Evolutionary conservation across 371 early-diverging fungal genomes (phyloP), one percentile per base, ranked within the genome.

Genomic region (Encephalitozoon romaleae): DNA sequence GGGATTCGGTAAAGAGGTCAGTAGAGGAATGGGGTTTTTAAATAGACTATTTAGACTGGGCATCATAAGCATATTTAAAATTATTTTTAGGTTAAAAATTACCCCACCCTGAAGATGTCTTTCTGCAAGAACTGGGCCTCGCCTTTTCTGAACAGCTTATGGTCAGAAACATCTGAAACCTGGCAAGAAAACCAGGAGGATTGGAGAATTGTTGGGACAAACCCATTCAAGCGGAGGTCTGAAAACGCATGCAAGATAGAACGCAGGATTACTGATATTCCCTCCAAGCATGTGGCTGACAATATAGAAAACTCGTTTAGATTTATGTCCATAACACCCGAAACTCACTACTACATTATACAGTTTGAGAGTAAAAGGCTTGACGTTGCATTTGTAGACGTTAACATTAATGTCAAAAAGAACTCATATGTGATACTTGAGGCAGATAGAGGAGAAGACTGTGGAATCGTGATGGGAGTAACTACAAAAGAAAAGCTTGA

Each of bases 391-490:
- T 78, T 51, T 39, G 64, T 65, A 8, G 78, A 74, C 21, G 52
- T 70, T 39, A 75, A 53, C 6, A 9, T 65, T 2, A 15, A 49
- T 11, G 51, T 79, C 12, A 32, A 41, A 9, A 74, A 49, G 30
- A 77, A 81, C 23, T 39, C 71, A 1, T 84, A 82, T 72, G 86
- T 85, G 9, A 84, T 85, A 30, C 26, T 85, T 41, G 84, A 84
- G 69, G 86, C 86, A 0, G 86, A 85, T 66, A 63, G 86, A 38
- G 86, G 86, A 41, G 83, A 84, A 51, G 86, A 85, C 67, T 85
- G 84, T 63, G 86, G 86, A 1, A 43, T 71, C 15, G 76, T 82
- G 30, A 28, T 49, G 23, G 69, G 64, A 0, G 54, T 51, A 21
- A 67, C 82, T 12, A 78, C 63, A 9, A 66, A 67, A 41, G 67